Evolutionary conservation across 139 green algal genomes (phyloP).

Genomic region (Nannochloris sp.): DNA sequence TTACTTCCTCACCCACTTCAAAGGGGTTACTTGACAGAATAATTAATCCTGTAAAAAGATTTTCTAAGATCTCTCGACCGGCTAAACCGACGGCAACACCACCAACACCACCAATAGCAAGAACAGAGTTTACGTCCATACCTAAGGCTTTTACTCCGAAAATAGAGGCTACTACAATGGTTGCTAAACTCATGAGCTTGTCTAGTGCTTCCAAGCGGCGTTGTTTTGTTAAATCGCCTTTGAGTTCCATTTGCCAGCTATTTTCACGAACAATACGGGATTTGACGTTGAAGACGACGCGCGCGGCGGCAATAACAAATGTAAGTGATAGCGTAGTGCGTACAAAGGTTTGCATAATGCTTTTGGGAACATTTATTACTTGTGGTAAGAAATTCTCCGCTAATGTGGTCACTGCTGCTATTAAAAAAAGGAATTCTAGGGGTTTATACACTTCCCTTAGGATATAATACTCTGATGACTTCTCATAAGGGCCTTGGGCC

Average conservation of each 20-base stretch:
- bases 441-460: slow-evolving; percentile 77
- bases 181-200: slow-evolving; percentile 59
- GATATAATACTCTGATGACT: slow-evolving; percentile 59
- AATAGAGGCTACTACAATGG: slow-evolving; percentile 47
- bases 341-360: slow-evolving; percentile 50
- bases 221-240: slow-evolving; percentile 71
- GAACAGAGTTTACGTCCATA: slow-evolving; percentile 69
- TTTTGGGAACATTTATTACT: slow-evolving; percentile 70
- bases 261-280: slow-evolving; percentile 45
- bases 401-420: slow-evolving; percentile 79
- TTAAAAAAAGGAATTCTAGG: slow-evolving; percentile 79
- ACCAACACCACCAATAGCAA: slow-evolving; percentile 88
- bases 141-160: slow-evolving; percentile 59
- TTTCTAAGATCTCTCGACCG: slow-evolving; percentile 86
- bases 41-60: slow-evolving; percentile 88
- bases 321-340: slow-evolving; percentile 69
- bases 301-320: slow-evolving; percentile 71
- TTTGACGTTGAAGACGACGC: slow-evolving; percentile 86
- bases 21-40: slow-evolving; percentile 70
- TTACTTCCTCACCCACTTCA: slow-evolving; percentile 74
- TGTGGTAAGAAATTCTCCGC: slow-evolving; percentile 80
- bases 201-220: slow-evolving; percentile 60
- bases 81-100: slow-evolving; percentile 88
- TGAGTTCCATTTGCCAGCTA: slow-evolving; percentile 60
- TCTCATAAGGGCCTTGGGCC: slow-evolving; percentile 39